These are phyloP conservation scores for Hypoxylon intermedium DNA, from an alignment of 495 filamentous ascomycete species.

Conservation along the genomic window DNA sequence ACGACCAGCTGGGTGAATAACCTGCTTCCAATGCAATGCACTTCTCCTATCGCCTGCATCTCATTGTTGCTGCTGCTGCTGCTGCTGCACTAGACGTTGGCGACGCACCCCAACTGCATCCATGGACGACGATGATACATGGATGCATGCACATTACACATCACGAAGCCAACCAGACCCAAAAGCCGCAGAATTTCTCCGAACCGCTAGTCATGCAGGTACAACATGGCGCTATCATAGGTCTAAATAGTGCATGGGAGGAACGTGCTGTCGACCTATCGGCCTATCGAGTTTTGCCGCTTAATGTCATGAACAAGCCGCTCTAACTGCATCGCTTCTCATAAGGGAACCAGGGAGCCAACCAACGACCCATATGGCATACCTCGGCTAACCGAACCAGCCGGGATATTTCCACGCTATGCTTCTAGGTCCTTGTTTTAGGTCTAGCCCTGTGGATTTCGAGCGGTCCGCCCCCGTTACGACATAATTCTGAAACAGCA, in stretches of 20 bases:
- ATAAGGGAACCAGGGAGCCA: no score
- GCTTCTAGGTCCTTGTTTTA: slow-evolving; percentile 2
- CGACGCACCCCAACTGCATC: slow-evolving; percentile 27
- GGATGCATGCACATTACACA: slow-evolving; percentile 5
- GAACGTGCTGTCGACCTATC: no score
- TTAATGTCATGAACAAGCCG: no score
- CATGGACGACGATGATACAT: no score
- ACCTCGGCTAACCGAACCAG: neutral
- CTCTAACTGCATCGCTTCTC: no score
- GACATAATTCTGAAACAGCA: slow-evolving; percentile 30
- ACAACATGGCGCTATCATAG: slow-evolving; percentile 2
- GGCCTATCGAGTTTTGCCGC: no score
- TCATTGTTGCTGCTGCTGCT: neutral
- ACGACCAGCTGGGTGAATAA: neutral
- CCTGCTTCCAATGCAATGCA: slow-evolving; percentile 10
- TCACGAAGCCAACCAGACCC: slow-evolving; percentile 22
- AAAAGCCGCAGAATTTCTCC: slow-evolving; percentile 33
- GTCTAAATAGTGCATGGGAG: no score
- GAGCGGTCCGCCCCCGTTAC: slow-evolving; percentile 32
- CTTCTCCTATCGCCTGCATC: slow-evolving; percentile 29
- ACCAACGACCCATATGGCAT: no score
- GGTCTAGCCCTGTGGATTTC: slow-evolving; percentile 28
- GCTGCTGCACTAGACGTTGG: slow-evolving; percentile 28
- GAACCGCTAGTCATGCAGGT: slow-evolving; percentile 33
- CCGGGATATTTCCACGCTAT: neutral